Base-by-base conservation (phyloP, 805 yeast genomes). In the Myxozyma mucilagina region DNA sequence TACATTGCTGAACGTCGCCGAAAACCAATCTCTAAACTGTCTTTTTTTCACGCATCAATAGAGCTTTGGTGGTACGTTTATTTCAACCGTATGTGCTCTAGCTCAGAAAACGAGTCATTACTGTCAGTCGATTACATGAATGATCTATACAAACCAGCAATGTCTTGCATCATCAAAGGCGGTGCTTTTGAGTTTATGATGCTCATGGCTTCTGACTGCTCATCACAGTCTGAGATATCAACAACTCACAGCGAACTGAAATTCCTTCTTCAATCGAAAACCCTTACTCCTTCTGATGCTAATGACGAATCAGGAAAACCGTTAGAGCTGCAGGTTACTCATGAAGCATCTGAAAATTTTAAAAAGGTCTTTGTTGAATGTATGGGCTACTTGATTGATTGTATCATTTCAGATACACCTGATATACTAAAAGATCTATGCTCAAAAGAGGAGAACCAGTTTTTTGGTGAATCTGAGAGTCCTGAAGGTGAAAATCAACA, bases 401-500 rank as follows among this genome's bases (percentile, higher is more conserved):
- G 69, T 0, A 63, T 78, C 36, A 65, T 76, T 16, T 65, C 71
- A 1, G 70, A 75, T 56, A 62, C 74, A 47, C 77, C 80, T 5
- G 78, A 75, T 53, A 61, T 77, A 24, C 67, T 79, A 11, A 72
- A 72, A 51, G 78, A 78, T 49, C 75, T 77, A 73, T 68, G 74
- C 16, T 62, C 69, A 38, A 68, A 68, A 41, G 80, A 78, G 53
- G 80, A 77, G 54, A 78, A 75, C 49, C 66, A 67, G 36, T 59
- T 72, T n/a, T 57, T 65, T 32, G 55, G 66, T 36, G 63, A 14
- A 14, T 66, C 65, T 16, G 72, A 67, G 11, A 79, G 88, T 18
- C 80, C 90, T 0, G 84, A 87, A 31, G 84, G 86, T 67, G 64
- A 62, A 18, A 49, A 20, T 13, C 57, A 41, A 36, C 47, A 38